Percentiles rank a stretch among this genome's conserved stretches.
phyloP scores from a whole-genome alignment of 139 green algal species.

The Pseudopediastrum boryanum region DNA sequence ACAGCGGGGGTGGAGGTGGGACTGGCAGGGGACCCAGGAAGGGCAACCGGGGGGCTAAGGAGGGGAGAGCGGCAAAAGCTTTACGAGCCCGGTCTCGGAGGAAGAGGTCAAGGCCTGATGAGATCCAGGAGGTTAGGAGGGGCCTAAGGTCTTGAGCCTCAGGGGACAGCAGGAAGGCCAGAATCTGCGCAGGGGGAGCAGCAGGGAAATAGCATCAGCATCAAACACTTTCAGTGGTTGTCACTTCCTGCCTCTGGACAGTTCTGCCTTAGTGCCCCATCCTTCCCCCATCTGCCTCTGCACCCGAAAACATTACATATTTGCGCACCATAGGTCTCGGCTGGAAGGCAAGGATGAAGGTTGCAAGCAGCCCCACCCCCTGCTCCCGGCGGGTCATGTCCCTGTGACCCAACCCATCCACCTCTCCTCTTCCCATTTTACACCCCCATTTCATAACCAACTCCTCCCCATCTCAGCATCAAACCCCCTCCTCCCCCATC shows the following conservation, averaged over 20 bases:
- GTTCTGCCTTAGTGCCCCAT: too few species aligned
- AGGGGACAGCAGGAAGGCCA: conserved; percentile 73
- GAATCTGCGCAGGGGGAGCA: conserved; percentile 42
- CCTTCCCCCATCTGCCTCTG: too few species aligned
- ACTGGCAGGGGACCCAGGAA: conserved; percentile 49
- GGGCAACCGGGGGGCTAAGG: conserved; percentile 66
- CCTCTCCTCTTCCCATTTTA: neutral
- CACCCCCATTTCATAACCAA: neutral
- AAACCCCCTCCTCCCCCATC: neutral
- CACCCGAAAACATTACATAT: too few species aligned
- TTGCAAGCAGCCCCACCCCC: too few species aligned
- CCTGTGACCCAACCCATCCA: neutral
- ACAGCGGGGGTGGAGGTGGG: conserved; percentile 60
- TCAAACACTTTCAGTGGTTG: neutral
- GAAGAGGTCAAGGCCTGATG: conserved; percentile 64
- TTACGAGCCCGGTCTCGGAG: conserved; percentile 53
- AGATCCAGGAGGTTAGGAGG: conserved; percentile 65
- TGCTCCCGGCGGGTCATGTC: too few species aligned
- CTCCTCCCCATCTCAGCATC: too few species aligned
- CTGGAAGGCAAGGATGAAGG: too few species aligned
- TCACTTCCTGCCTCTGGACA: too few species aligned
- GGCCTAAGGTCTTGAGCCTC: conserved; percentile 71
- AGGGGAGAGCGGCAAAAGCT: conserved; percentile 17
- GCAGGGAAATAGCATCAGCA: neutral
- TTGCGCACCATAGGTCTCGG: too few species aligned